Conservation (phyloP, 1,284 basidiomycete genomes). For the Pholiota adiposa region DNA sequence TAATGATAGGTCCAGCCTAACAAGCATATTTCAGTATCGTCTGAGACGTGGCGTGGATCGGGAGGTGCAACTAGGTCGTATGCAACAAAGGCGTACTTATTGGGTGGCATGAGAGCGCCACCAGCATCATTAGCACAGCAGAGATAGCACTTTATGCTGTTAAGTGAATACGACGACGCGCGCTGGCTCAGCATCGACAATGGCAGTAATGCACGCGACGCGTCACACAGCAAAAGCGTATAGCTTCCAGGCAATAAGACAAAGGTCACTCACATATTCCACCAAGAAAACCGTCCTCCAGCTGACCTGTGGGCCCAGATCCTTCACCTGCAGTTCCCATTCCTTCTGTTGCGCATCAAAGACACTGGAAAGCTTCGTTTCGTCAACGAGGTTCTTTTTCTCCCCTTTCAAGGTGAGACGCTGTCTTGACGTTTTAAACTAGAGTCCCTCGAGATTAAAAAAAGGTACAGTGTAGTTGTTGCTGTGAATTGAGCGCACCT, state of each 20-base stretch:
- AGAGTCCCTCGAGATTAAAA: not conserved
- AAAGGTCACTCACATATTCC: conserved; percentile 81
- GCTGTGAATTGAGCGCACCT: conserved; percentile 48
- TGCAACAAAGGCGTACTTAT: no score
- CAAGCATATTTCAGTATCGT: not conserved
- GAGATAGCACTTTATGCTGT: no score
- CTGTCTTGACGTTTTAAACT: conserved; percentile 79
- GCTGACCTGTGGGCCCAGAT: conserved; percentile 85
- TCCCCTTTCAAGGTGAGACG: conserved; percentile 69
- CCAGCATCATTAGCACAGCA: no score
- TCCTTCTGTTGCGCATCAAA: conserved; percentile 55
- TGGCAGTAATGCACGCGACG: no score
- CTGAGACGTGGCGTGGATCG: no score
- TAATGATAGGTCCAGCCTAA: conserved; percentile 86
- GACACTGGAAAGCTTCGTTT: conserved; percentile 60
- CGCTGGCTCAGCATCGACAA: no score
- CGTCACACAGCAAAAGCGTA: no score
- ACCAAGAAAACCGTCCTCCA: conserved; percentile 88
- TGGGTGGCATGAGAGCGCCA: no score
- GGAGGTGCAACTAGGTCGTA: no score
- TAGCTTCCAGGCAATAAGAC: not conserved
- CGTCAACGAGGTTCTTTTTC: conserved; percentile 65
- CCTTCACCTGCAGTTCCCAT: conserved; percentile 77
- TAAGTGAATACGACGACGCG: no score
- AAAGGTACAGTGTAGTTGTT: not conserved